A percentile compares a stretch with the other conserved stretches of the same genome.
Evolutionary conservation across 257 asterid species (phyloP).

Genomic region (Coffea canephora): DNA sequence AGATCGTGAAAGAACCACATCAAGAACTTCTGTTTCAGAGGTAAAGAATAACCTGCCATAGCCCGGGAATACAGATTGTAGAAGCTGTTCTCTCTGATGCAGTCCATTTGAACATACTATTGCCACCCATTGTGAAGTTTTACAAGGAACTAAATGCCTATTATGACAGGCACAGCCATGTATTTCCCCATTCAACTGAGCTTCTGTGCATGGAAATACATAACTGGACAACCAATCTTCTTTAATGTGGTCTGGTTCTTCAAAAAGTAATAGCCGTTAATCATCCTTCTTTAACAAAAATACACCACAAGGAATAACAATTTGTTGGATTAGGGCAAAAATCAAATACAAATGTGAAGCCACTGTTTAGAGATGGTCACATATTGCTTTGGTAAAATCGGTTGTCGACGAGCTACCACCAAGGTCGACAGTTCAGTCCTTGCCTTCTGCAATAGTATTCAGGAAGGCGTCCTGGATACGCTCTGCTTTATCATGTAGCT

Average conservation of each 20-base stretch:
- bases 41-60: not conserved
- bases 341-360: conserved; percentile 19
- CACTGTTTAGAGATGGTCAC: conserved; percentile 57
- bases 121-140: not conserved
- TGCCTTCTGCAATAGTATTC: conserved; percentile 87
- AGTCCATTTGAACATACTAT: not conserved
- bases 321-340: conserved; percentile 1
- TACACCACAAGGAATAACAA: conserved; percentile 35
- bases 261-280: conserved; percentile 7
- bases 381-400: conserved; percentile 82
- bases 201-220: not conserved
- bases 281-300: conserved; percentile 2
- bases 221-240: not conserved
- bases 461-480: conserved; percentile 74
- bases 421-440: conserved; percentile 85
- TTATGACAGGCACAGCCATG: not conserved
- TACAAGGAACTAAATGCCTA: too few relatives aligned
- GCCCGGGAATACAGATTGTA: not conserved
- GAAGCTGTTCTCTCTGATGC: not conserved
- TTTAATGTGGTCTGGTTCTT: conserved; percentile 5
- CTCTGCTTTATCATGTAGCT: conserved; percentile 77
- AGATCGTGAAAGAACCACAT: not conserved
- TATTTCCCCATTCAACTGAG: not conserved
- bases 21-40: conserved; percentile 4
- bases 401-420: conserved; percentile 83